Evolutionary conservation across 805 yeast genomes (phyloP), one percentile per base, ranked within the genome.

Genomic region (Nakazawaea holstii): DNA sequence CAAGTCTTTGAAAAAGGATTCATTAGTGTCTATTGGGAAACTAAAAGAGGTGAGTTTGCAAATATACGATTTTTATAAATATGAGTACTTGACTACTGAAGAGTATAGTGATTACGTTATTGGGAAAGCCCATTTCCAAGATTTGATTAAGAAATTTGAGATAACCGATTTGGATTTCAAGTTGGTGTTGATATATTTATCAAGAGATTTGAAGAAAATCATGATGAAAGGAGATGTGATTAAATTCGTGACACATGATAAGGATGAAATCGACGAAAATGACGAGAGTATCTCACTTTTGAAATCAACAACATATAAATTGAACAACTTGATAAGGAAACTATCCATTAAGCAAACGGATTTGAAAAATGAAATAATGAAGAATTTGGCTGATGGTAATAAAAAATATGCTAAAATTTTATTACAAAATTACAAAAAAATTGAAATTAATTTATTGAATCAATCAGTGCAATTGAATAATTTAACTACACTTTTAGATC

Each of bases 41-140:
- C 15, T 46, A 31, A 39, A 40, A 26, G 30, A 35, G 31, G 8
- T 36, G 27, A 32, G 42, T 11, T 14, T 24, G 8, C 4, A 36
- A 35, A 35, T 46, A 7, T 35, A 29, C 13, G 49, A 46, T 14
- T 31, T 13, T 28, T 46, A 46, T 24, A 40, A 35, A 28, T 40
- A 32, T 29, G 35, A 46, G 36, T 36, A 17, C 17, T 37, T 46
- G 17, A 30, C n/a, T 10, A 24, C 15, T 14, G 45, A 40, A 29
- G 45, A 46, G 20, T 46, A 33, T 32, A 35, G 41, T 35, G 49
- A 46, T 33, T 40, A 46, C 26, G 27, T 46, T 15, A 46, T 46
- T 6, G 6, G 28, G 8, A 39, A 27, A 27, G 30, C 26, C n/a
- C 48, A 45, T 33, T 35, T 45, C 6, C 15, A 10, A 7, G 35